These are phyloP conservation scores for Aspergillus brunneoviolaceus DNA, from an alignment of 2,329 filamentous ascomycete genomes.

Conservation along the genomic window DNA sequence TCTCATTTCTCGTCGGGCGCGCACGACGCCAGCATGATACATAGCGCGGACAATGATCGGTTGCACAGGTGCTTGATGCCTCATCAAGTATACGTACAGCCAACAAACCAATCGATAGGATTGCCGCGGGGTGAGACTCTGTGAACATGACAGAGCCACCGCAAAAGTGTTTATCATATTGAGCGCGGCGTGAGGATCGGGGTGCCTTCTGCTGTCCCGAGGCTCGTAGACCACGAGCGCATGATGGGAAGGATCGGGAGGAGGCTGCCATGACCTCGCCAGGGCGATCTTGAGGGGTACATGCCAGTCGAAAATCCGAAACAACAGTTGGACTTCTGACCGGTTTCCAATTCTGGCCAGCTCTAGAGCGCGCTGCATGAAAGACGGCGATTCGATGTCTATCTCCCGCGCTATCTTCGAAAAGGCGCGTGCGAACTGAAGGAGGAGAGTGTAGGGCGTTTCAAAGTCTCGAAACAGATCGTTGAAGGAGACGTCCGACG, in stretches of 20 bases:
- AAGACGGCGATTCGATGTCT: constrained; percentile 35
- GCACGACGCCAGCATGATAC: constrained; percentile 50
- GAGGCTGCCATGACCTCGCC: constrained; percentile 30
- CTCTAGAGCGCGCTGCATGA: constrained; percentile 31
- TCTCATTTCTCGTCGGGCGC: constrained; percentile 40
- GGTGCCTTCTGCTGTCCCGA: constrained; percentile 20
- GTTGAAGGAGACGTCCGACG: constrained; percentile 24
- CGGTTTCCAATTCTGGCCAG: constrained; percentile 33
- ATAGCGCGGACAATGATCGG: constrained; percentile 49
- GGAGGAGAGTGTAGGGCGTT: constrained; percentile 27
- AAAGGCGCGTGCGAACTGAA: constrained; percentile 29
- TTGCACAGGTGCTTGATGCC: constrained; percentile 43
- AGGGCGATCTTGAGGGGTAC: constrained; percentile 41
- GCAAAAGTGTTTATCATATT: constrained; percentile 49
- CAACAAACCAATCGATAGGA: constrained; percentile 49
- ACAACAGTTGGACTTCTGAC: constrained; percentile 27
- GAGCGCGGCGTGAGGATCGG: constrained; percentile 38
- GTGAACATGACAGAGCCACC: constrained; percentile 41
- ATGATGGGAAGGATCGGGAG: constrained; percentile 25
- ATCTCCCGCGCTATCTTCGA: constrained; percentile 32
- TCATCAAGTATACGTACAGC: constrained; percentile 48
- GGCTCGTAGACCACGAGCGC: constrained; percentile 29
- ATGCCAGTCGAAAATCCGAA: constrained; percentile 38
- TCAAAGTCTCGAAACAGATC: constrained; percentile 30
- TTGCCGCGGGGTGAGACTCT: constrained; percentile 37